Percentiles rank a stretch among this genome's conserved stretches.
Evolutionary conservation across 495 filamentous ascomycete species (phyloP).

Genomic region (Xanthoparmelia taractica): DNA sequence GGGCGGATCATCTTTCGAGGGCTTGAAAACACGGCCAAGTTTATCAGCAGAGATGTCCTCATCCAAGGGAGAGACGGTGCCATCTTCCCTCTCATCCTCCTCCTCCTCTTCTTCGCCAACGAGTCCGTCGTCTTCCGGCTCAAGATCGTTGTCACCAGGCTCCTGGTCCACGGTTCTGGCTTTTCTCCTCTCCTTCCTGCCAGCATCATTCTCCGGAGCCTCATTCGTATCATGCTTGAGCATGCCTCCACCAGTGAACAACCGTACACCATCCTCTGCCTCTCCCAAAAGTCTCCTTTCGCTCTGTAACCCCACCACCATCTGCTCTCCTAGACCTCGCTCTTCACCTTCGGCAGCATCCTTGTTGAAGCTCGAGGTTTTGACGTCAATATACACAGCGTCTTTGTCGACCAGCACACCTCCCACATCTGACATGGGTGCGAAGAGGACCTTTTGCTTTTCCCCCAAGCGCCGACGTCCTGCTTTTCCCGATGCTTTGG

Average conservation of each 20-base stretch:
- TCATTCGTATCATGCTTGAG: slow-evolving; percentile 51
- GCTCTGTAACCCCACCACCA: slow-evolving; percentile 82
- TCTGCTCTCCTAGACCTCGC: slow-evolving; percentile 82
- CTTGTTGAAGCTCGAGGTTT: slow-evolving; percentile 68
- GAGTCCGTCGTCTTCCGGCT: slow-evolving; percentile 56
- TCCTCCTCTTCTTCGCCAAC: slow-evolving; percentile 56
- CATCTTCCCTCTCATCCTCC: slow-evolving; percentile 42
- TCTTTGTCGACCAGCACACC: slow-evolving; percentile 79
- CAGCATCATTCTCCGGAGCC: slow-evolving; percentile 51
- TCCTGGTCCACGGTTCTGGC: slow-evolving; percentile 58
- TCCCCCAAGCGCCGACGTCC: slow-evolving; percentile 73
- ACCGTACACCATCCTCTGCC: slow-evolving; percentile 66
- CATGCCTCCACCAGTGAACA: slow-evolving; percentile 71
- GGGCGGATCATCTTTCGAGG: slow-evolving; percentile 33
- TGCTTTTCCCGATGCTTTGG: slow-evolving; percentile 72
- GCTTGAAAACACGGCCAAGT: slow-evolving; percentile 48
- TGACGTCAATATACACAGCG: slow-evolving; percentile 72
- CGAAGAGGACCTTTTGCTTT: slow-evolving; percentile 91
- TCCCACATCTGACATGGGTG: slow-evolving; percentile 95
- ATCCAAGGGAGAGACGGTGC: slow-evolving; percentile 34
- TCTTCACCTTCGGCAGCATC: slow-evolving; percentile 50
- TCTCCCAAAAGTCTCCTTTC: slow-evolving; percentile 77
- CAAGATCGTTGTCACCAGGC: slow-evolving; percentile 41
- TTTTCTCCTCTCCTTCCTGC: slow-evolving; percentile 61
- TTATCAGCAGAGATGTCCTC: slow-evolving; percentile 45